Evolutionary conservation across 192 early-diverging fungal species (phyloP).

Genomic region (Phlyctochytrium planicorne): DNA sequence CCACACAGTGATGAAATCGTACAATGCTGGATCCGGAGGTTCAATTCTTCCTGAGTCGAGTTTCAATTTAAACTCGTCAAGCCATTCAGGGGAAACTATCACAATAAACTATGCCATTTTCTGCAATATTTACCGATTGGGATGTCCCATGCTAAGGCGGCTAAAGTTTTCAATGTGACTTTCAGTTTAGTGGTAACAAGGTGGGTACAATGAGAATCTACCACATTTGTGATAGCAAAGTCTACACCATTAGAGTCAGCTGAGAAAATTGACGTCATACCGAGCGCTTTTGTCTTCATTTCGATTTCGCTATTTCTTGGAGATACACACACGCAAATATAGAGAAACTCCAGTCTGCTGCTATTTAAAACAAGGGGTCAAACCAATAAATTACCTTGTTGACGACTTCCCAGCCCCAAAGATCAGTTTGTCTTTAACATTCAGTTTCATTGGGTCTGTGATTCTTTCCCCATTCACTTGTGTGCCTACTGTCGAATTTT

Average conservation of each 20-base stretch:
- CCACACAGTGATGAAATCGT: too few species aligned
- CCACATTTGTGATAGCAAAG: neutral
- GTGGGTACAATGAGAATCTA: constrained; percentile 10
- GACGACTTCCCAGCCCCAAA: neutral
- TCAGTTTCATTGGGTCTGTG: neutral
- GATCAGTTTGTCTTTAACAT: neutral
- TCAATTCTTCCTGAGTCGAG: neutral
- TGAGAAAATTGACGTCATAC: neutral
- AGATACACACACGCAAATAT: constrained; percentile 7
- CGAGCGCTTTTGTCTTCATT: neutral
- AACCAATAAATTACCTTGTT: neutral
- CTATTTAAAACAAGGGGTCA: neutral
- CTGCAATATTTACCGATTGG: constrained; percentile 9
- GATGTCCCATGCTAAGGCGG: constrained; percentile 13
- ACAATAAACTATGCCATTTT: neutral
- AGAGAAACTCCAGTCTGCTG: neutral
- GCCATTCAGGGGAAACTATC: neutral
- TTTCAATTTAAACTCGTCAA: neutral
- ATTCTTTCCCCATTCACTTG: neutral
- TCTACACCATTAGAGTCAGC: neutral
- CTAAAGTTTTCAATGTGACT: constrained; percentile 23
- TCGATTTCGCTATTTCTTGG: constrained; percentile 5
- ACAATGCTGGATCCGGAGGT: too few species aligned
- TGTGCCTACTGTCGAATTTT: neutral
- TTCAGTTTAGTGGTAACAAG: constrained; percentile 17